Conservation (phyloP, 805 yeast genomes). For the Wickerhamomyces hampshirensis region DNA sequence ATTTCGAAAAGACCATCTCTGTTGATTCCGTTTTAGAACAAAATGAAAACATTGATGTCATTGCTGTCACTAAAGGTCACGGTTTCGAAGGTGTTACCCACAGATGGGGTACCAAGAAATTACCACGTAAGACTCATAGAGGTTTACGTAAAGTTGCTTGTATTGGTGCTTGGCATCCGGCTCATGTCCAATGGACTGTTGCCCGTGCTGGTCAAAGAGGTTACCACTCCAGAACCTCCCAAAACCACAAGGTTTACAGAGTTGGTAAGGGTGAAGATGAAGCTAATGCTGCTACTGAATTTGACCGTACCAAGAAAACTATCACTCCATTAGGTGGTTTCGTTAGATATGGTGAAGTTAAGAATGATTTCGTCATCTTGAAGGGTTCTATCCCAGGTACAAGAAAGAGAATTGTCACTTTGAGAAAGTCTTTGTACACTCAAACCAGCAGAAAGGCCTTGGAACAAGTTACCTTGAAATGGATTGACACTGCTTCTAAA, state of each 20-base stretch:
- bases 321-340: conserved; percentile 99
- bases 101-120: conserved; percentile 99
- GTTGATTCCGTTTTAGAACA: conserved; percentile 97
- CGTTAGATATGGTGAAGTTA: conserved; percentile 97
- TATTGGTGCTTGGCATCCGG: conserved; percentile 99
- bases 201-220: conserved; percentile 99
- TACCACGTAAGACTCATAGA: conserved; percentile 99
- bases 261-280: conserved; percentile 96
- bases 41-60: conserved; percentile 97
- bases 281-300: conserved; percentile 90
- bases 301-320: conserved; percentile 99
- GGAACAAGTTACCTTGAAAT: conserved; percentile 94
- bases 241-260: conserved; percentile 99
- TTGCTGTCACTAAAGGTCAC: conserved; percentile 99
- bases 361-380: conserved; percentile 95
- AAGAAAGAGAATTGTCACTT: conserved; percentile 98
- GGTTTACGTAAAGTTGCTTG: conserved; percentile 99
- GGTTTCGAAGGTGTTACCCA: conserved; percentile 99
- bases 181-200: conserved; percentile 99
- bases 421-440: conserved; percentile 97
- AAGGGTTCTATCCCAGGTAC: conserved; percentile 99
- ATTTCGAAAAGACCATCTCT: conserved; percentile 97
- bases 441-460: conserved; percentile 97
- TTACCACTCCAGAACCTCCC: conserved; percentile 99
- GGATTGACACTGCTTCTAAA: conserved; percentile 99